phyloP scores from a whole-genome alignment of 768 basidiomycete species.

The Pleurotus djamor region DNA sequence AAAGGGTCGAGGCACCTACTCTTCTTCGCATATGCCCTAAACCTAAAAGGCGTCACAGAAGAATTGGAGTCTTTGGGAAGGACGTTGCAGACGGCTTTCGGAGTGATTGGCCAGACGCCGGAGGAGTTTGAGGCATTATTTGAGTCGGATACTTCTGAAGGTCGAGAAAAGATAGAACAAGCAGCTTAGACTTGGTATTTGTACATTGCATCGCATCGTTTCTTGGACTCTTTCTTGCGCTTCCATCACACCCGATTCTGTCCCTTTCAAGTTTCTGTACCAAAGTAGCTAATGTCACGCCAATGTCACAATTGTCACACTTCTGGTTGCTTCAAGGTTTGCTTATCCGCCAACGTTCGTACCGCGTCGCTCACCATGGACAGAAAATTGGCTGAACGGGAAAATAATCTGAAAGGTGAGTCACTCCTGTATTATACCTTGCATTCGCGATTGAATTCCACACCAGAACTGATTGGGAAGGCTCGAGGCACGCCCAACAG shows the following conservation, averaged over 20 bases:
- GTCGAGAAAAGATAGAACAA: slow-evolving; percentile 17
- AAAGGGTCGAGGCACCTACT: slow-evolving; percentile 83
- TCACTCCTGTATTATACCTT: neutral
- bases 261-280: no score
- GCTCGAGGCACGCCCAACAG: slow-evolving; percentile 37
- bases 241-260: neutral
- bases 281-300: neutral
- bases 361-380: neutral
- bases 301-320: neutral
- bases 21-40: slow-evolving; percentile 91
- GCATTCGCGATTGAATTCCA: neutral
- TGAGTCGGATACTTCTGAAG: slow-evolving; percentile 19
- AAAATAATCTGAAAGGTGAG: neutral
- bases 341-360: no score
- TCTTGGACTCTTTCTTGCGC: neutral
- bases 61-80: slow-evolving; percentile 83
- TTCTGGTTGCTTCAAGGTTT: no score
- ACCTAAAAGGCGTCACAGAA: slow-evolving; percentile 84
- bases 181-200: slow-evolving; percentile 12
- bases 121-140: slow-evolving; percentile 87
- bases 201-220: neutral
- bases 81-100: slow-evolving; percentile 87
- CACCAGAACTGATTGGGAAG: slow-evolving; percentile 37
- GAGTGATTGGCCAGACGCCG: slow-evolving; percentile 81
- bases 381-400: neutral